A percentile compares a stretch with the other conserved stretches of the same genome.
phyloP scores from a whole-genome alignment of 169 alveolate genomes.

The Eimeria maxima region DNA sequence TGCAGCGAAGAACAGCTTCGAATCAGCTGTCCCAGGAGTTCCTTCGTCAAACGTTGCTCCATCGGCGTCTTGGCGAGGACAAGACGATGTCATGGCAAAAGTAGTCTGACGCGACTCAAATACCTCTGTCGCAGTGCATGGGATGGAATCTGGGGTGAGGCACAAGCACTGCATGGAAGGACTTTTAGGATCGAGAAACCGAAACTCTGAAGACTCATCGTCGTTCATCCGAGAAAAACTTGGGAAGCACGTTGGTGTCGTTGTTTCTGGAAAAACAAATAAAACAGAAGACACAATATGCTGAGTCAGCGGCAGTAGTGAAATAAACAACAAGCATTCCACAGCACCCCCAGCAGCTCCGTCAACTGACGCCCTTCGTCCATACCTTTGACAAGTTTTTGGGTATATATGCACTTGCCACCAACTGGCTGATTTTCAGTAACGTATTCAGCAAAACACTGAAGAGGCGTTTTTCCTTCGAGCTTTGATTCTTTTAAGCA shows the following conservation, averaged over 20 bases:
- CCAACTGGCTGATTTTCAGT: slow-evolving; percentile 5
- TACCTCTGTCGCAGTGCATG: slow-evolving; percentile 75
- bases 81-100: neutral
- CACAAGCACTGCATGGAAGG: slow-evolving; percentile 62
- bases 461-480: neutral
- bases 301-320: too few species aligned
- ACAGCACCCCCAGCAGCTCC: neutral
- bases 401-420: slow-evolving; percentile 37
- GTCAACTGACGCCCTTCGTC: neutral
- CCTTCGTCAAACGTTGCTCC: slow-evolving; percentile 45
- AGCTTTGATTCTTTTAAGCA: neutral
- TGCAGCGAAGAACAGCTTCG: slow-evolving; percentile 69
- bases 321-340: neutral
- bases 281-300: neutral
- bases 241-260: slow-evolving; percentile 50
- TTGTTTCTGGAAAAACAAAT: neutral
- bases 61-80: slow-evolving; percentile 28
- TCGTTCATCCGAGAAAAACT: slow-evolving; percentile 56
- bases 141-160: slow-evolving; percentile 47
- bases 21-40: slow-evolving; percentile 54
- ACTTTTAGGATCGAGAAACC: slow-evolving; percentile 38
- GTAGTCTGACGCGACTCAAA: slow-evolving; percentile 11
- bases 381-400: slow-evolving; percentile 58
- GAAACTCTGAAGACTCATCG: slow-evolving; percentile 56
- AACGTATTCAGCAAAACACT: slow-evolving; percentile 43